Percentiles rank a stretch among this genome's conserved stretches.
phyloP scores from a whole-genome alignment of 371 early-diverging fungal species.

The Blakeslea trispora region DNA sequence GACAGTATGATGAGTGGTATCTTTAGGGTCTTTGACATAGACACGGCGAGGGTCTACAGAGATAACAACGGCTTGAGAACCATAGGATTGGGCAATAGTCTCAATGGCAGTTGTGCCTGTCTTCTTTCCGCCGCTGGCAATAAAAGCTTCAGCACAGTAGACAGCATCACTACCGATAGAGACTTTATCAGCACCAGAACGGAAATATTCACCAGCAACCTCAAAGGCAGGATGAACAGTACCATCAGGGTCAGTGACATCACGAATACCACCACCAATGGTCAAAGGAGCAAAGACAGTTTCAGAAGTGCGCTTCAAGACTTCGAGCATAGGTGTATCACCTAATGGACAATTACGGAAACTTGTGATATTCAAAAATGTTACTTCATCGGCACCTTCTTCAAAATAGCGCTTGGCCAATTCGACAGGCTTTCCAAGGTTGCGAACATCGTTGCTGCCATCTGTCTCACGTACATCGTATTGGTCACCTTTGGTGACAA shows the following conservation, averaged over 20 bases:
- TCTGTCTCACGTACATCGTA: slow-evolving; percentile 93
- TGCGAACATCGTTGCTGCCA: slow-evolving; percentile 81
- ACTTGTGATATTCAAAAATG: slow-evolving; percentile 96
- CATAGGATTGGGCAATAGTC: slow-evolving; percentile 90
- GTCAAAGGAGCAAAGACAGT: slow-evolving; percentile 96
- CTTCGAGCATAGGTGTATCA: slow-evolving; percentile 95
- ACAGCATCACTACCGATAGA: slow-evolving; percentile 99
- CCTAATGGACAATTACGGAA: slow-evolving; percentile 90
- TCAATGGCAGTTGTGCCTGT: slow-evolving; percentile 83
- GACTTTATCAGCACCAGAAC: slow-evolving; percentile 98
- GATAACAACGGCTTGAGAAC: slow-evolving; percentile 96
- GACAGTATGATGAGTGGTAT: slow-evolving; percentile 78
- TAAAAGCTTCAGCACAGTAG: slow-evolving; percentile 88
- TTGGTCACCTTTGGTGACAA: slow-evolving; percentile 98
- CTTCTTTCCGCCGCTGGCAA: slow-evolving; percentile 50
- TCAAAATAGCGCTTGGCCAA: slow-evolving; percentile 89
- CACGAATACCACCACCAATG: slow-evolving; percentile 97
- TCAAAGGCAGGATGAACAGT: slow-evolving; percentile 83
- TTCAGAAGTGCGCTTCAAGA: slow-evolving; percentile 84
- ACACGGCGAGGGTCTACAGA: slow-evolving; percentile 96
- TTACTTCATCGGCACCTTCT: slow-evolving; percentile 97
- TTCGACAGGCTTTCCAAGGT: slow-evolving; percentile 96
- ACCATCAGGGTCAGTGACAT: slow-evolving; percentile 83
- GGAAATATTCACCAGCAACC: slow-evolving; percentile 96
- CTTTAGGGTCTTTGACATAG: slow-evolving; percentile 80